phyloP scores from a whole-genome alignment of 2,329 filamentous ascomycete genomes.

The Apiospora saccharicola region DNA sequence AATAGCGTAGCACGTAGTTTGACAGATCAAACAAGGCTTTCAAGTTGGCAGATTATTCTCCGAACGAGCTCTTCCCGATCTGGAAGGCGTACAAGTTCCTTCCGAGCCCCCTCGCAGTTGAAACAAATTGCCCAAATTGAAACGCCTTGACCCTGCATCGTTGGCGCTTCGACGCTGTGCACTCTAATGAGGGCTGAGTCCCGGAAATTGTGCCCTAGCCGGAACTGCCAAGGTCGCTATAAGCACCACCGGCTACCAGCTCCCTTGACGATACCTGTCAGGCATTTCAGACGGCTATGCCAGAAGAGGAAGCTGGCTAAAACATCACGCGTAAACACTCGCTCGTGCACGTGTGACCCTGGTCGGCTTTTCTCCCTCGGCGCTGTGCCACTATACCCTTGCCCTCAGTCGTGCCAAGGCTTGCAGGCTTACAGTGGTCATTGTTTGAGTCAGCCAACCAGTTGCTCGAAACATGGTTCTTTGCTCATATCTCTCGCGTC shows the following conservation, averaged over 20 bases:
- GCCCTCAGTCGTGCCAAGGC: not conserved
- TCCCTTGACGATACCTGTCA: constrained; percentile 8
- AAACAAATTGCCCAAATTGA: constrained; percentile 14
- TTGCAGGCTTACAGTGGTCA: constrained; percentile 13
- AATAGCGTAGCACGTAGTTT: not conserved
- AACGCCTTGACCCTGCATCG: constrained; percentile 4
- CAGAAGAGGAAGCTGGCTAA: constrained; percentile 6
- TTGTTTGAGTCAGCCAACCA: not conserved
- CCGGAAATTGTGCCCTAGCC: not conserved
- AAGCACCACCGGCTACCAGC: not conserved
- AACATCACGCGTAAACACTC: constrained; percentile 12
- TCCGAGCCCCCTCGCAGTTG: constrained; percentile 6
- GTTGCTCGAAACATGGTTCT: not conserved
- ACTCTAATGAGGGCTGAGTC: not conserved
- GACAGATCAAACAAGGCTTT: constrained; percentile 7
- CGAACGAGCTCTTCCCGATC: constrained; percentile 25
- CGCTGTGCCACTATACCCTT: constrained; percentile 5
- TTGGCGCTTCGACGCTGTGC: constrained; percentile 14
- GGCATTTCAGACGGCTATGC: constrained; percentile 10
- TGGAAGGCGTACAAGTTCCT: constrained; percentile 16
- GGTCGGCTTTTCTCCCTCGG: not conserved
- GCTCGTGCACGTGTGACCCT: constrained; percentile 19
- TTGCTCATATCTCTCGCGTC: constrained; percentile 47
- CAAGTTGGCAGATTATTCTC: constrained; percentile 24
- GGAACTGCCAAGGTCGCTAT: not conserved